A percentile compares a stretch with the other conserved stretches of the same genome.
Conservation (phyloP, 2,329 filamentous ascomycete species). For the Sporothrix pallida region DNA sequence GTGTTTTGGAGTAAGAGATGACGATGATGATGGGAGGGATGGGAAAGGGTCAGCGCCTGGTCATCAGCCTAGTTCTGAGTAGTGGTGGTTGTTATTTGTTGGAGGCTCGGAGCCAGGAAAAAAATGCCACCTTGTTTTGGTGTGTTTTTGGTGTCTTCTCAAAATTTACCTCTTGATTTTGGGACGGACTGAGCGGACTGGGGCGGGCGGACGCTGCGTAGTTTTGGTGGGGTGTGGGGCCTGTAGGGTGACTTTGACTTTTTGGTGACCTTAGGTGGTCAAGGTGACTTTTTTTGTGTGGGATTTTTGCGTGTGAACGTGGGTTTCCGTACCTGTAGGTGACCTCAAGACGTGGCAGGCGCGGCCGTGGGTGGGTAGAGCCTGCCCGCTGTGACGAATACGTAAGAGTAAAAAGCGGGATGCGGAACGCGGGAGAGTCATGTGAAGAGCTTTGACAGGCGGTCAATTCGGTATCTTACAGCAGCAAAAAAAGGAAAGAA, state of each 20-base stretch:
- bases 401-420: constrained; percentile 31
- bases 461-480: neutral
- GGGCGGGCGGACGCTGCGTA: neutral
- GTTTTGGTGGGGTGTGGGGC: constrained; percentile 12
- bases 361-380: neutral
- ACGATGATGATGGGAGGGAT: neutral
- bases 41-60: constrained; percentile 16
- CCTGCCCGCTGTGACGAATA: constrained; percentile 19
- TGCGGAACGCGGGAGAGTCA: constrained; percentile 29
- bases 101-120: constrained; percentile 29
- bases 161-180: neutral
- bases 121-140: constrained; percentile 27
- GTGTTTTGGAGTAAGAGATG: constrained; percentile 19
- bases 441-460: constrained; percentile 23
- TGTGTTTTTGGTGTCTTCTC: neutral
- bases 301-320: neutral
- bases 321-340: neutral
- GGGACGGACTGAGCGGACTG: constrained; percentile 17
- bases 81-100: neutral
- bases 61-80: neutral
- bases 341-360: neutral
- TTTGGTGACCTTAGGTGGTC: neutral
- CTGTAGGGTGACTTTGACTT: constrained; percentile 1
- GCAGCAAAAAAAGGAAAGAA: too few relatives aligned
- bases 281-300: neutral